phyloP scores from a whole-genome alignment of 2,329 filamentous ascomycete genomes.

The Neofusicoccum laricinum region DNA sequence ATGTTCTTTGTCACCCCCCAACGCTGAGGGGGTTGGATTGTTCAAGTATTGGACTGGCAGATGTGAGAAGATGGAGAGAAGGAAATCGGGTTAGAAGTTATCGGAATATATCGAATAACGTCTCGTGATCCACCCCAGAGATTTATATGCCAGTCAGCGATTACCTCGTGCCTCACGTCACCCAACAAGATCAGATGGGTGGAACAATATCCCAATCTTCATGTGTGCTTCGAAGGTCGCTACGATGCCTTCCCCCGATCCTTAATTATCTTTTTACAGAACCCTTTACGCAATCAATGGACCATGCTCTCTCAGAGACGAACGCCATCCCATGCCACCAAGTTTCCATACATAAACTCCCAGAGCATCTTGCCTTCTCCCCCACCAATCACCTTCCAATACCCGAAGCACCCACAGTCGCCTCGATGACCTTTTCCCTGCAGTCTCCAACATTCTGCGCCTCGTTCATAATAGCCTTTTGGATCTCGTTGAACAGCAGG shows the following conservation, averaged over 20 bases:
- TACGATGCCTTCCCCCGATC: background rate
- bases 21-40: too few relatives aligned
- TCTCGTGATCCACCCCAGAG: too few relatives aligned
- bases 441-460: slow-evolving; percentile 47
- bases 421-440: slow-evolving; percentile 46
- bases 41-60: too few relatives aligned
- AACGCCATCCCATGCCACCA: slow-evolving; percentile 8
- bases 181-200: background rate
- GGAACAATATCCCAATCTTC: too few relatives aligned
- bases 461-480: slow-evolving; percentile 48
- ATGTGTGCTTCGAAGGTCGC: too few relatives aligned
- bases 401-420: slow-evolving; percentile 38
- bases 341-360: background rate
- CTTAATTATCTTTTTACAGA: background rate
- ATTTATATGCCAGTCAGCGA: too few relatives aligned
- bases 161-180: too few relatives aligned
- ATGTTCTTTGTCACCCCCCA: too few relatives aligned
- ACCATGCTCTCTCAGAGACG: background rate
- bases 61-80: too few relatives aligned
- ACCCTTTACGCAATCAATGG: background rate
- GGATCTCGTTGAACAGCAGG: slow-evolving; percentile 47
- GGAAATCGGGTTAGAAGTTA: too few relatives aligned
- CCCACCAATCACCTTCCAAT: background rate
- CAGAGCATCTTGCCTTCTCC: background rate
- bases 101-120: too few relatives aligned